These are phyloP conservation scores for Tricholoma sp. DNA, from an alignment of 768 basidiomycete species.

Conservation along the genomic window DNA sequence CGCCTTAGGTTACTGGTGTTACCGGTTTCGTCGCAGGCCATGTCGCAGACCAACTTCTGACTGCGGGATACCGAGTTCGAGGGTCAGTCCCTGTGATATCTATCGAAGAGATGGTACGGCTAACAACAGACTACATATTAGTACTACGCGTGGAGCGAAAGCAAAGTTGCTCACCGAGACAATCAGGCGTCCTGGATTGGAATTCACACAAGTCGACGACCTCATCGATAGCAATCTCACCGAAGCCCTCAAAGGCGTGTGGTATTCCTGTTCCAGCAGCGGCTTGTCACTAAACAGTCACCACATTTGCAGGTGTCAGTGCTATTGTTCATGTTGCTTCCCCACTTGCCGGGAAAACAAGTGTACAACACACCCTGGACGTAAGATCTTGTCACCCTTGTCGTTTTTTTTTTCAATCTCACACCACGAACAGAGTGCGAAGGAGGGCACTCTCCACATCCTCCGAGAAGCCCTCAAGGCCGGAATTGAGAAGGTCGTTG, in stretches of 20 bases:
- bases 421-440: constrained; percentile 14
- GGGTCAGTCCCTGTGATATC: constrained; percentile 19
- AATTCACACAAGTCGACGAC: too few species aligned
- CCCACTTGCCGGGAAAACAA: constrained; percentile 17
- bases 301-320: constrained; percentile 31
- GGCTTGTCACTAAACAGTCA: neutral
- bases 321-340: constrained; percentile 37
- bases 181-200: too few species aligned
- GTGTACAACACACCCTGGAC: constrained; percentile 16
- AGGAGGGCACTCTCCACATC: constrained; percentile 26
- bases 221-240: constrained; percentile 12
- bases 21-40: too few species aligned
- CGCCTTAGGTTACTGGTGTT: constrained; percentile 36
- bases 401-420: neutral
- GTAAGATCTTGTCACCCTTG: constrained; percentile 11
- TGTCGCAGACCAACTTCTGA: constrained; percentile 27
- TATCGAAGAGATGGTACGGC: neutral
- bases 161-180: constrained; percentile 16
- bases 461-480: constrained; percentile 22
- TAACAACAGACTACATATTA: constrained; percentile 4
- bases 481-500: constrained; percentile 24
- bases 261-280: neutral
- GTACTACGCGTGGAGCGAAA: constrained; percentile 30
- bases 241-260: constrained; percentile 17
- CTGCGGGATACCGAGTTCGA: too few species aligned